These are phyloP conservation scores for Diplodia intermedia DNA, from an alignment of 2,329 filamentous ascomycete genomes.

Conservation along the genomic window DNA sequence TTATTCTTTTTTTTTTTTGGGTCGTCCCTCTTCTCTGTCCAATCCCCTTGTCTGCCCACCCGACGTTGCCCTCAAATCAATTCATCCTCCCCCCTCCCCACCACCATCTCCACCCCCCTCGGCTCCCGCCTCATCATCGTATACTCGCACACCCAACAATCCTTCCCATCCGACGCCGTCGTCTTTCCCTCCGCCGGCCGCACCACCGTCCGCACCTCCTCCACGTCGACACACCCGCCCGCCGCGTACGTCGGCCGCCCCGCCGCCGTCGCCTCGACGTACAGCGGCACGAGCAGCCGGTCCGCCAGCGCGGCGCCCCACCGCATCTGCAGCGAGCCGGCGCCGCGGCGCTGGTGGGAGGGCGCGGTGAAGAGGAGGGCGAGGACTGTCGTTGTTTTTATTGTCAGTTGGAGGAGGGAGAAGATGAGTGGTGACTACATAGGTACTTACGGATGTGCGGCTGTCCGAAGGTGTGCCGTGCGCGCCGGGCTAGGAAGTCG, in stretches of 20 bases:
- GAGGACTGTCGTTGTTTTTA: conserved; percentile 33
- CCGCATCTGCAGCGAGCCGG: conserved; percentile 34
- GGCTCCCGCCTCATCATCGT: conserved; percentile 24
- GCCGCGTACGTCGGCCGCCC: conserved; percentile 14
- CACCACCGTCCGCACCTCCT: conserved; percentile 8
- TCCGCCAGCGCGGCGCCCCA: conserved; percentile 36
- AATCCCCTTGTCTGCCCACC: neutral
- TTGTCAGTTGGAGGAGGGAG: neutral
- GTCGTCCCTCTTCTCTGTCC: neutral
- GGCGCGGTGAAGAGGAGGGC: conserved; percentile 37
- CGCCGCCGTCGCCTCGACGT: conserved; percentile 21
- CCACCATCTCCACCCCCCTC: neutral
- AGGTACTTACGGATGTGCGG: conserved; percentile 21
- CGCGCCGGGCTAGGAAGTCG: conserved; percentile 9
- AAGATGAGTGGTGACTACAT: neutral
- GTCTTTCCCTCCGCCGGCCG: neutral
- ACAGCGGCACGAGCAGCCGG: conserved; percentile 21
- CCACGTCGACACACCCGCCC: neutral
- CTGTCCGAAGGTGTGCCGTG: conserved; percentile 7
- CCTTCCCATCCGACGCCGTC: neutral
- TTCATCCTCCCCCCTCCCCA: neutral
- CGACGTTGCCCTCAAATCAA: too few species aligned
- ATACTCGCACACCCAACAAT: conserved; percentile 16
- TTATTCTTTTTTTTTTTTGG: neutral
- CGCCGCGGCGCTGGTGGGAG: conserved; percentile 35